These are phyloP conservation scores for Trichophyton rubrum DNA, from an alignment of 2,329 filamentous ascomycete genomes.

Conservation along the genomic window DNA sequence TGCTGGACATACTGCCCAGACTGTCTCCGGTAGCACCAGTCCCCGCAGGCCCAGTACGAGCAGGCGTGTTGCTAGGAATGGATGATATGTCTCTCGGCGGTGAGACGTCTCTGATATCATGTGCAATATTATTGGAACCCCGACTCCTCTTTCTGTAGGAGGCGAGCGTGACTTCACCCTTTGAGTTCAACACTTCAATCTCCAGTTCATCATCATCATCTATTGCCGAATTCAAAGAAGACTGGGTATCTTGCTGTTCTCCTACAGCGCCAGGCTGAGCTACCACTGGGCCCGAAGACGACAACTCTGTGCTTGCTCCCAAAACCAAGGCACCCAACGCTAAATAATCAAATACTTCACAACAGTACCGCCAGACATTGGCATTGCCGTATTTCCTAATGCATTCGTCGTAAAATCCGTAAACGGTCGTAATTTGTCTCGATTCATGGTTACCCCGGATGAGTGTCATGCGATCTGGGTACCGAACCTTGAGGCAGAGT, in stretches of 20 bases:
- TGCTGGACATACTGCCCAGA: slow-evolving; percentile 38
- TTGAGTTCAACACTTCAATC: slow-evolving; percentile 82
- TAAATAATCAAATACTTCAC: slow-evolving; percentile 98
- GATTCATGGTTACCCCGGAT: slow-evolving; percentile 98
- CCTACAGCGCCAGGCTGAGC: slow-evolving; percentile 21
- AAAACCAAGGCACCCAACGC: slow-evolving; percentile 97
- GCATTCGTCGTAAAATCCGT: slow-evolving; percentile 98
- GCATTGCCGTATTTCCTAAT: slow-evolving; percentile 96
- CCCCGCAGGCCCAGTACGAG: slow-evolving; percentile 59
- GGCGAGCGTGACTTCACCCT: slow-evolving; percentile 60
- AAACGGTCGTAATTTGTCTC: slow-evolving; percentile 92
- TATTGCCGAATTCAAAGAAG: slow-evolving; percentile 33
- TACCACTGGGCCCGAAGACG: slow-evolving; percentile 44
- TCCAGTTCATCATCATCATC: slow-evolving; percentile 60
- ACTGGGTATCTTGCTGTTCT: slow-evolving; percentile 23
- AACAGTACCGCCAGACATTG: slow-evolving; percentile 99
- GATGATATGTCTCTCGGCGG: slow-evolving; percentile 33
- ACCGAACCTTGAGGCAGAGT: slow-evolving; percentile 91
- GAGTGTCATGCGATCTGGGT: slow-evolving; percentile 86
- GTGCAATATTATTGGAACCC: slow-evolving; percentile 23
- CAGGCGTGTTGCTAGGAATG: slow-evolving; percentile 30
- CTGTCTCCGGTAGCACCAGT: slow-evolving; percentile 64
- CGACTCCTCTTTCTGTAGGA: slow-evolving; percentile 26
- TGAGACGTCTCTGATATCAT: slow-evolving; percentile 27
- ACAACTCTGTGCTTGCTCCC: slow-evolving; percentile 58